Conservation (phyloP, 345 rosid species). For the Luvunga scandens region DNA sequence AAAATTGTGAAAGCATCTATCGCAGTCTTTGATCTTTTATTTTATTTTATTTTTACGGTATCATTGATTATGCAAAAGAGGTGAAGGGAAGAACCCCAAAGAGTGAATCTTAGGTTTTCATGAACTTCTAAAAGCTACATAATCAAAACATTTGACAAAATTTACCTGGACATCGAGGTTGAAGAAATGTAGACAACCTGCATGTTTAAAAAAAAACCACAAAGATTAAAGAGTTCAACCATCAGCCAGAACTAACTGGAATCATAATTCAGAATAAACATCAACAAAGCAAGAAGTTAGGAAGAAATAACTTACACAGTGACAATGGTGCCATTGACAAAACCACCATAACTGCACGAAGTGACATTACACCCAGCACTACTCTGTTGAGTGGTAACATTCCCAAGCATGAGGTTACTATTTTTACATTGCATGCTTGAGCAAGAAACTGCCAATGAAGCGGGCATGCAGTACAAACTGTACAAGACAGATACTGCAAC, state of each 20-base stretch:
- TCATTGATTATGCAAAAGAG: background rate
- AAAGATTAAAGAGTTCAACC: background rate
- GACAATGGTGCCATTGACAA: slow-evolving; percentile 67
- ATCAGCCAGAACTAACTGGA: background rate
- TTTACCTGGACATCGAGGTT: slow-evolving; percentile 90
- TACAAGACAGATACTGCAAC: slow-evolving; percentile 9
- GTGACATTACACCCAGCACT: slow-evolving; percentile 92
- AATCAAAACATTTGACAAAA: slow-evolving; percentile 3
- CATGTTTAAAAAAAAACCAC: slow-evolving; percentile 6
- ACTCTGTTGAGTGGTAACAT: slow-evolving; percentile 59
- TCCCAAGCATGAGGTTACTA: slow-evolving; percentile 87
- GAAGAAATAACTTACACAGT: slow-evolving; percentile 49
- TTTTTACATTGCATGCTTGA: slow-evolving; percentile 91
- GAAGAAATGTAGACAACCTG: slow-evolving; percentile 83
- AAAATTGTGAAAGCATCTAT: background rate
- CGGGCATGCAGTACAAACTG: slow-evolving; percentile 91
- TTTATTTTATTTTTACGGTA: background rate
- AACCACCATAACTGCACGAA: slow-evolving; percentile 77
- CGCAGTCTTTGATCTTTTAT: background rate
- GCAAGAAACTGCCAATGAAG: slow-evolving; percentile 86
- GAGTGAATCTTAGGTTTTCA: background rate
- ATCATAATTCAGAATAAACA: background rate
- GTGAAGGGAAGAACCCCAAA: background rate
- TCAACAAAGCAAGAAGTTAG: background rate
- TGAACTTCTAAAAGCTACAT: background rate